Evolutionary conservation across 139 green algal genomes (phyloP).

Genomic region (Chlorella sp.): DNA sequence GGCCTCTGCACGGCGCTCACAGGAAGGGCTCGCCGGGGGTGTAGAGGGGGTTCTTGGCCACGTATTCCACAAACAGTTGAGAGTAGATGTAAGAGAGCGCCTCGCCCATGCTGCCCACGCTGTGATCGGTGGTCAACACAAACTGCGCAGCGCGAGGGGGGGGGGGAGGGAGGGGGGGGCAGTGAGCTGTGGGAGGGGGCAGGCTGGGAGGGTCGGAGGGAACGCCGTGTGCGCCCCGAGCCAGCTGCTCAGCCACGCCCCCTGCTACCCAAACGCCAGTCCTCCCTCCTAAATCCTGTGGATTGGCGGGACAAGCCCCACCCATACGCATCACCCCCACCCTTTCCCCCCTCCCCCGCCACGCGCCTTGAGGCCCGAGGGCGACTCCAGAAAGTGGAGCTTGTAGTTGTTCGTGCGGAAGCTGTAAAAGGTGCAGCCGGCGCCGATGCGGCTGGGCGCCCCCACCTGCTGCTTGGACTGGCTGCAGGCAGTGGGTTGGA

Average conservation of each 20-base stretch:
- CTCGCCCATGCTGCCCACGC: constrained; percentile 70
- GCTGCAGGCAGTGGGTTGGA: too few species aligned
- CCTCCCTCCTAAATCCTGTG: too few species aligned
- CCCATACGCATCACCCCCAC: too few species aligned
- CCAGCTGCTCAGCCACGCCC: too few species aligned
- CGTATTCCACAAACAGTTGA: constrained; percentile 79
- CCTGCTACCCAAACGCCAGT: too few species aligned
- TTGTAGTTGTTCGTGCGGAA: constrained; percentile 93
- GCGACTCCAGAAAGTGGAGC: constrained; percentile 89
- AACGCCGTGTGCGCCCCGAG: too few species aligned
- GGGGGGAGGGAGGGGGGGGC: too few species aligned
- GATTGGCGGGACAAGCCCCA: too few species aligned
- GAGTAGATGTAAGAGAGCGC: constrained; percentile 77
- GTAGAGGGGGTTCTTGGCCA: constrained; percentile 88
- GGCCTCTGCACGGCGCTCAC: constrained; percentile 31
- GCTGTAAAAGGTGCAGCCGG: constrained; percentile 76
- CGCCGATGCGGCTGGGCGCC: constrained; percentile 67
- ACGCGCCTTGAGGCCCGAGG: constrained; percentile 88
- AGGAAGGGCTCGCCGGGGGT: constrained; percentile 73
- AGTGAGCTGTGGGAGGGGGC: too few species aligned
- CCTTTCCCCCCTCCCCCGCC: too few species aligned
- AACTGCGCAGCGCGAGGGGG: constrained; percentile 69
- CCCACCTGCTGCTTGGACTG: constrained; percentile 72
- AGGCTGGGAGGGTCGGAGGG: too few species aligned
- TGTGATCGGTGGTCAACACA: constrained; percentile 80